Base-by-base conservation (phyloP, 495 filamentous ascomycete genomes). In the Podospora anserina region DNA sequence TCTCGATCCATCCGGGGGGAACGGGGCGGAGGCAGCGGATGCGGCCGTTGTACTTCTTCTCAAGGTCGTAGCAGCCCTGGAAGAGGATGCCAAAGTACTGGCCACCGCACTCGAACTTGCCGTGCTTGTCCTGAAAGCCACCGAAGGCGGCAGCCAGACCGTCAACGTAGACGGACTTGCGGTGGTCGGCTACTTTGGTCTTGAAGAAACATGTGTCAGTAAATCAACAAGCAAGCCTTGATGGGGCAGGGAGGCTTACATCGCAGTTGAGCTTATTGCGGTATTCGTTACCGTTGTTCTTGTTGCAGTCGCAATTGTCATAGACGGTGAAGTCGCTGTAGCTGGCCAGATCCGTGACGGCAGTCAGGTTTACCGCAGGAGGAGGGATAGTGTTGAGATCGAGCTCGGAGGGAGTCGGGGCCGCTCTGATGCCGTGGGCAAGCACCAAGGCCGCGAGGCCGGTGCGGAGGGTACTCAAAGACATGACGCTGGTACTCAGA, bases 1-100 rank as follows among this genome's bases (percentile, higher is more conserved):
- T 63, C 61, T 63, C 61, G 32, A 73, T 11, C 69, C 56, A 71
- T n/a, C 65, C 70, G 9, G 61, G 55, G 65, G 69, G 68, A 39
- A 71, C 70, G 18, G 69, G 69, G 16, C 72, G 69, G 26, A 71
- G 32, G 63, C 67, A 70, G 53, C 59, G 27, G 69, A 70, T 70
- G 54, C 62, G 65, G 20, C 58, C 19, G 58, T 64, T 18, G 67
- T 71, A 66, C 62, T 68, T 68, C 34, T 63, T 62, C 56, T 67
- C 61, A 2, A 68, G 16, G 63, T 68, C 62, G 57, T 71, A 67
- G 65, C 72, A 71, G 30, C 72, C 72, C 7, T 59, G 15, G 39
- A 49, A 34, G 15, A 71, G 67, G 44, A 69, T 71, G 67, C 72
- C 69, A 39, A 63, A 63, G 60, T 66, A 68, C 6, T 73, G 60